Evolutionary conservation across 345 rosid genomes (phyloP).

Genomic region (Gossypium stocksii): DNA sequence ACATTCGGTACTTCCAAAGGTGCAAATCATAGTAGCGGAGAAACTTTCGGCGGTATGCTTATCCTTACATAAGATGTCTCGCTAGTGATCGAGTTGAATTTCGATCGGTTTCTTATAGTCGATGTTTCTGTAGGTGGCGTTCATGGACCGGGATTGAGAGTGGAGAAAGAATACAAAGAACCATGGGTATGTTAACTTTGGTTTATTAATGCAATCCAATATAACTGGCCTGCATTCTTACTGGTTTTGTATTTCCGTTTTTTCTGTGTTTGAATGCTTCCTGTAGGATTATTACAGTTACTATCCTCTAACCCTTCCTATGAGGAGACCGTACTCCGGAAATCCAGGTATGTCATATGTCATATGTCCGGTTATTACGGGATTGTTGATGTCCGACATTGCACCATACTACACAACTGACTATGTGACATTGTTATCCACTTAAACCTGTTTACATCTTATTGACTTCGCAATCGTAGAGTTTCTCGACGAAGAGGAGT

Average conservation of each 20-base stretch:
- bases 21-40: slow-evolving; percentile 24
- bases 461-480: slow-evolving; percentile 37
- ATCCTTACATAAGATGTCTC: not conserved
- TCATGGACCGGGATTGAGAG: slow-evolving; percentile 25
- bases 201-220: slow-evolving; percentile 3
- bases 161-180: slow-evolving; percentile 58
- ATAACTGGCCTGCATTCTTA: slow-evolving; percentile 5
- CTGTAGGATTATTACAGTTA: slow-evolving; percentile 71
- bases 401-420: not conserved
- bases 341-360: slow-evolving; percentile 58
- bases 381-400: not conserved
- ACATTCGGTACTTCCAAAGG: slow-evolving; percentile 33
- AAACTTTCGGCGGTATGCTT: slow-evolving; percentile 23
- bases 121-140: slow-evolving; percentile 38
- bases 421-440: not conserved
- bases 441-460: not conserved
- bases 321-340: slow-evolving; percentile 77
- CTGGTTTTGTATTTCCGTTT: not conserved
- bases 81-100: slow-evolving; percentile 3
- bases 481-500: slow-evolving; percentile 68
- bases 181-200: slow-evolving; percentile 70
- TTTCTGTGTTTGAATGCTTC: not conserved
- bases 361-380: not conserved
- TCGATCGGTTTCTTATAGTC: slow-evolving; percentile 7
- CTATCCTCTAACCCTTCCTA: slow-evolving; percentile 73